Evolutionary conservation across 768 basidiomycete species (phyloP).

Genomic region (Amanita muscaria): DNA sequence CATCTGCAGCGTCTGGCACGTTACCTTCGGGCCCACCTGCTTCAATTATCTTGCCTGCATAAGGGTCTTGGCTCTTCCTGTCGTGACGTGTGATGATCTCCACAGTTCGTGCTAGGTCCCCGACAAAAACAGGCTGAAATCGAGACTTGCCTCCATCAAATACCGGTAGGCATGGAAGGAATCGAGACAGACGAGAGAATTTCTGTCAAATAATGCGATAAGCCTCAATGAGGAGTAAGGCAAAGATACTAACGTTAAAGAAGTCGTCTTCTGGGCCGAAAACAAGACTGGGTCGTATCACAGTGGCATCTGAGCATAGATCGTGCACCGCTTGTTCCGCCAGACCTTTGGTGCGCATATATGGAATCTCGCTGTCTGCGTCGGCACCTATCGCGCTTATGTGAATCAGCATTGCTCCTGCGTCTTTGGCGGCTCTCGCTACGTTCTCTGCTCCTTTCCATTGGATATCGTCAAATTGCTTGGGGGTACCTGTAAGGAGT

Average conservation of each 20-base stretch:
- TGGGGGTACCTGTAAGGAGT: constrained; percentile 46
- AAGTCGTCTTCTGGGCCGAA: constrained; percentile 74
- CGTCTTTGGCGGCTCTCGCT: constrained; percentile 39
- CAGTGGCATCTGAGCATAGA: constrained; percentile 41
- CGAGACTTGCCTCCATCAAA: constrained; percentile 58
- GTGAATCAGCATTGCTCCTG: constrained; percentile 53
- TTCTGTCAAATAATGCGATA: constrained; percentile 28
- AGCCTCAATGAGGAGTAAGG: constrained; percentile 7
- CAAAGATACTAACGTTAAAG: constrained; percentile 48
- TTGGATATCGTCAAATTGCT: constrained; percentile 53
- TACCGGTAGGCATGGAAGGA: constrained; percentile 67
- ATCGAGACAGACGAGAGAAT: constrained; percentile 50
- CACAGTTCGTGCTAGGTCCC: constrained; percentile 54
- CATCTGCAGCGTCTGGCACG: not conserved
- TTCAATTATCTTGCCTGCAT: constrained; percentile 43
- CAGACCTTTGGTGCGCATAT: constrained; percentile 52
- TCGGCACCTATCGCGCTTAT: constrained; percentile 75
- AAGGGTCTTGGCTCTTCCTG: constrained; percentile 30
- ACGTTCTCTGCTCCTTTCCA: constrained; percentile 61
- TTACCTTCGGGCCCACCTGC: constrained; percentile 31
- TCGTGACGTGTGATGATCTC: constrained; percentile 48
- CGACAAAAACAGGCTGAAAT: constrained; percentile 71
- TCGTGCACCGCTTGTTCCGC: constrained; percentile 49
- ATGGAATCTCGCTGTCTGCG: constrained; percentile 44
- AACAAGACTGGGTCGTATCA: constrained; percentile 64